phyloP scores from a whole-genome alignment of 2,329 filamentous ascomycete genomes.

The Ceratocystis albifundus region DNA sequence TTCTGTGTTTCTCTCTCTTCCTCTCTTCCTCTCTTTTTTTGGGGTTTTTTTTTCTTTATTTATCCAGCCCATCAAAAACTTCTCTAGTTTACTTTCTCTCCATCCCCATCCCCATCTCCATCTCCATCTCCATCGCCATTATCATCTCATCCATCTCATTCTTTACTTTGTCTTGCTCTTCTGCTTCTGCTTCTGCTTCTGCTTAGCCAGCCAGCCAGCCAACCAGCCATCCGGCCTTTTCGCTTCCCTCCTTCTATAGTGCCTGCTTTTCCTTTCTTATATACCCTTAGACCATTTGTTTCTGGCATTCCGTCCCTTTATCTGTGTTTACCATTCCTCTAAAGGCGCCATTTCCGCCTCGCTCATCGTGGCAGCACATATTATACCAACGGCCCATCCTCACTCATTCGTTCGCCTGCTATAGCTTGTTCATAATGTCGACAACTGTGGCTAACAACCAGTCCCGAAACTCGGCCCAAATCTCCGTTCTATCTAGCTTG shows the following conservation, averaged over 20 bases:
- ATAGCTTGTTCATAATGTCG: neutral
- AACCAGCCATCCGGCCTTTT: constrained; percentile 4
- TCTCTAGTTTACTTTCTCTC: constrained; percentile 22
- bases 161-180: constrained; percentile 10
- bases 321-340: constrained; percentile 10
- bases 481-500: constrained; percentile 24
- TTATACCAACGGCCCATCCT: neutral
- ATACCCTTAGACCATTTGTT: constrained; percentile 13
- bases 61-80: constrained; percentile 15
- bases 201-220: neutral
- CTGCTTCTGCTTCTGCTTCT: neutral
- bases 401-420: neutral
- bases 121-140: constrained; percentile 8
- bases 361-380: neutral
- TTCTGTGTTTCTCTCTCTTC: neutral
- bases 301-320: constrained; percentile 9
- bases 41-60: constrained; percentile 8
- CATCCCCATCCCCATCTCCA: constrained; percentile 9
- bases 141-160: constrained; percentile 12
- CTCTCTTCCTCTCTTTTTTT: too few species aligned
- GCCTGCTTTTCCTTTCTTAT: neutral
- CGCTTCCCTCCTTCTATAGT: constrained; percentile 2
- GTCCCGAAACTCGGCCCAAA: constrained; percentile 20
- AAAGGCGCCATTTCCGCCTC: neutral
- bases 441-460: neutral